Evolutionary conservation across 2,329 filamentous ascomycete species (phyloP).

Genomic region (Aspergillus clavatus): DNA sequence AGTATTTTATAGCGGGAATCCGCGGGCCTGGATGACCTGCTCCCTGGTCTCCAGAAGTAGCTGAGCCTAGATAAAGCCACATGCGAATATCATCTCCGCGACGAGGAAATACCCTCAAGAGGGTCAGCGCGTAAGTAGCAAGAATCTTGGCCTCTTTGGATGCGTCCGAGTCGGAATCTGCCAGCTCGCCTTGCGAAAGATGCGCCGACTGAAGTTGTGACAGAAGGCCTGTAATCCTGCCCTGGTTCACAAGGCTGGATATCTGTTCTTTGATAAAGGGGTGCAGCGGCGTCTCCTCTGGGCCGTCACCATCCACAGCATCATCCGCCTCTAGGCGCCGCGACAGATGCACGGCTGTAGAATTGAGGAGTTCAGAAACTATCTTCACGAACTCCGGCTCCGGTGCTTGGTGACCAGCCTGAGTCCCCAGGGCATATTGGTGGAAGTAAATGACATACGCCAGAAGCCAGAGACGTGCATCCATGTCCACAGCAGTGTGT

Average conservation of each 20-base stretch:
- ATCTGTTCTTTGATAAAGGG: constrained; percentile 63
- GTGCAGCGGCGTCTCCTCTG: constrained; percentile 31
- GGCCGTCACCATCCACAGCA: constrained; percentile 22
- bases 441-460: constrained; percentile 58
- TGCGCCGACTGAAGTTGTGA: constrained; percentile 36
- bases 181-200: constrained; percentile 19
- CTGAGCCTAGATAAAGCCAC: constrained; percentile 79
- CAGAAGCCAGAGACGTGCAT: constrained; percentile 52
- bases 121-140: constrained; percentile 78
- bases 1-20: constrained; percentile 70
- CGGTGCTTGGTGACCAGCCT: constrained; percentile 36
- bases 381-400: constrained; percentile 53
- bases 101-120: constrained; percentile 78
- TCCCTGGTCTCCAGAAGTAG: constrained; percentile 39
- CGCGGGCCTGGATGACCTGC: constrained; percentile 28
- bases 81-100: constrained; percentile 86
- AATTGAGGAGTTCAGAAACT: constrained; percentile 53
- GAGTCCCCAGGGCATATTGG: constrained; percentile 41
- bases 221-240: constrained; percentile 64
- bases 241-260: constrained; percentile 66
- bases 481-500: constrained; percentile 30
- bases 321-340: constrained; percentile 44
- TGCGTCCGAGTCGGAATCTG: constrained; percentile 30
- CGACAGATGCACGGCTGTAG: constrained; percentile 52
- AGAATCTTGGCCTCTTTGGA: constrained; percentile 64